Evolutionary conservation across 2,329 filamentous ascomycete genomes (phyloP).

Genomic region (Lachnum nothofagi): DNA sequence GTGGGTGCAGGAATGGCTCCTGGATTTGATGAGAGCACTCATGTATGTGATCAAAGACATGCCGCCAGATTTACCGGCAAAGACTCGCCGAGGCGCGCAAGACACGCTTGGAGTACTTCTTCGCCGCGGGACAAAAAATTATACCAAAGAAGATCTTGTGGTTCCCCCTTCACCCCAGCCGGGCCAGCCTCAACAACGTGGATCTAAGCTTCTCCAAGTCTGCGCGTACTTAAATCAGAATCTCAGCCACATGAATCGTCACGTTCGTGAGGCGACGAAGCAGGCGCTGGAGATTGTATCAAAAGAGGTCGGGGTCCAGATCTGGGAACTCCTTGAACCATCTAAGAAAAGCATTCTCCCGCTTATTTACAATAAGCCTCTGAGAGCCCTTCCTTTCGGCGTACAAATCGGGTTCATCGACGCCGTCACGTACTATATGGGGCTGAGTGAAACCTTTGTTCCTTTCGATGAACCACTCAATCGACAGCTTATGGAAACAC

Average conservation of each 20-base stretch:
- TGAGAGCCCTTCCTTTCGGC: constrained; percentile 85
- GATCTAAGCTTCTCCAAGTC: constrained; percentile 65
- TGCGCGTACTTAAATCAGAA: constrained; percentile 84
- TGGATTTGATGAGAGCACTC: constrained; percentile 83
- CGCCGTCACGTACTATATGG: constrained; percentile 91
- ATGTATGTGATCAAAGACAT: constrained; percentile 99
- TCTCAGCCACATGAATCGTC: constrained; percentile 89
- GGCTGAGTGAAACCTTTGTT: constrained; percentile 81
- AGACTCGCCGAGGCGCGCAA: constrained; percentile 77
- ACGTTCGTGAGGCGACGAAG: constrained; percentile 84
- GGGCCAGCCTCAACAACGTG: constrained; percentile 52
- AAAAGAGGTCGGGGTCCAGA: constrained; percentile 67
- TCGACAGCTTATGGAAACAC: constrained; percentile 83
- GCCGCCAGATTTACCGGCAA: constrained; percentile 86
- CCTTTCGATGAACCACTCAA: constrained; percentile 89
- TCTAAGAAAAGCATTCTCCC: constrained; percentile 85
- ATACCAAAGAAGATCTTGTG: constrained; percentile 72
- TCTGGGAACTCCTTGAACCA: constrained; percentile 83
- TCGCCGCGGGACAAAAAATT: constrained; percentile 69
- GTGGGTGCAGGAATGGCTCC: constrained; percentile 78
- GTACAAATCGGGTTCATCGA: constrained; percentile 98
- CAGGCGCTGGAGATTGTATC: constrained; percentile 76
- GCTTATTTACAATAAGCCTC: constrained; percentile 90
- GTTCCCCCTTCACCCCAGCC: constrained; percentile 46
- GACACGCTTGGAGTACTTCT: constrained; percentile 77